Conservation (phyloP, 2,329 filamentous ascomycete genomes). For the Fusarium ambrosium region DNA sequence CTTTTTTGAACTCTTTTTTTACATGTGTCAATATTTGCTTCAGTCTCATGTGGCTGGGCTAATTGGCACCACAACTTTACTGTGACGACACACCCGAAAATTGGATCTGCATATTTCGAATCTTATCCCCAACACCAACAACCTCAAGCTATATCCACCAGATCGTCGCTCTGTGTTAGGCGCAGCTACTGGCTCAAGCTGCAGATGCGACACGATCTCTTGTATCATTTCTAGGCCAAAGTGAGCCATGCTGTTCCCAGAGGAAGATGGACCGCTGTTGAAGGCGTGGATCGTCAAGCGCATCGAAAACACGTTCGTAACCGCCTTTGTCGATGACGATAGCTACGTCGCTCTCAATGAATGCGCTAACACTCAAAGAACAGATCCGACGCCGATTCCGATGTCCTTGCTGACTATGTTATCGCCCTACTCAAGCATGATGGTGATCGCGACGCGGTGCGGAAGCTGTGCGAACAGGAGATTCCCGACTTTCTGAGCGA, state of each 20-base stretch:
- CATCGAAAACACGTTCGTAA: constrained; percentile 78
- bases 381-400: constrained; percentile 83
- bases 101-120: constrained; percentile 21
- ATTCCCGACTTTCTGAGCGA: constrained; percentile 82
- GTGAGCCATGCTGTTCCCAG: constrained; percentile 70
- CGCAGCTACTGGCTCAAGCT: background rate
- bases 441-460: constrained; percentile 73
- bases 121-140: constrained; percentile 18
- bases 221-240: background rate
- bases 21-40: background rate
- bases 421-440: constrained; percentile 81
- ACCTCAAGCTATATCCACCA: constrained; percentile 2
- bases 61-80: constrained; percentile 1
- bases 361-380: constrained; percentile 26
- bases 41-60: background rate
- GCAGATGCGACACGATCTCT: constrained; percentile 14
- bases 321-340: constrained; percentile 4
- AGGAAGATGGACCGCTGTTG: constrained; percentile 72
- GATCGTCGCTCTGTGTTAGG: constrained; percentile 1
- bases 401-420: constrained; percentile 88
- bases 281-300: constrained; percentile 85
- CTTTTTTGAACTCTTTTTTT: background rate
- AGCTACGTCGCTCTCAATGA: constrained; percentile 5
- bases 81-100: constrained; percentile 44
- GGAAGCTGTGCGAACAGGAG: constrained; percentile 77